Base-by-base conservation (phyloP, 495 filamentous ascomycete genomes). In the Penicillium angulare region DNA sequence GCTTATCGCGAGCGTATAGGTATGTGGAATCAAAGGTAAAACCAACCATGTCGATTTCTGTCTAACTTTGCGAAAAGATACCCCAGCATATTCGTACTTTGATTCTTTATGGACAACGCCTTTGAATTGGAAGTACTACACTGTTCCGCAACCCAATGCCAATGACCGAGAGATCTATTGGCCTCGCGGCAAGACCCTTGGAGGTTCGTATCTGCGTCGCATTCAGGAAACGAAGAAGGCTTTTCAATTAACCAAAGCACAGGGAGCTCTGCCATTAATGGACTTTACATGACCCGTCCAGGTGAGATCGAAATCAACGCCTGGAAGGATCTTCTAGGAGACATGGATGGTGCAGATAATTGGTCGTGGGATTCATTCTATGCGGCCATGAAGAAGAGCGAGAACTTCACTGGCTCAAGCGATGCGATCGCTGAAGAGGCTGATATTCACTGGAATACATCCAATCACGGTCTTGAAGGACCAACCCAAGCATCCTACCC, bases 401-500 rank as follows among this genome's bases (percentile, higher is more conserved):
- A 75, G 56, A 77, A 57, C 16, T 84, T 65, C 50, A 63, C 46
- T 42, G 73, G 55, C 13, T 71, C 62, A 23, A 52, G 47, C 33
- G 53, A 59, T 31, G 59, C n/a, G 52, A 72, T 72, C 45, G 73
- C 49, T 36, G 39, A 34, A 18, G 61, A 68, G 66, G 79, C 36
- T 6, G 61, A 60, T 7, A 75, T 78, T 27, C 58, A 59, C 2
- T 78, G 65, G 51, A 60, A 77, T 26, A 22, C 47, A 3, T 56
- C 53, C 6, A 57, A 50, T 1, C 75, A 73, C 38, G 75, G 75
- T 5, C 59, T 48, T 10, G 29, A 52, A 6, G 75, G 75, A 1
- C 74, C 71, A 1, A 68, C 85, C 16, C 64, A 80, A 47, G 72
- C 75, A 6, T 69, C 73, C 4, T 84, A 80, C 60, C 78, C 82